Base-by-base conservation (phyloP, 805 yeast species). In the Monosporozyma yasuniensis region DNA sequence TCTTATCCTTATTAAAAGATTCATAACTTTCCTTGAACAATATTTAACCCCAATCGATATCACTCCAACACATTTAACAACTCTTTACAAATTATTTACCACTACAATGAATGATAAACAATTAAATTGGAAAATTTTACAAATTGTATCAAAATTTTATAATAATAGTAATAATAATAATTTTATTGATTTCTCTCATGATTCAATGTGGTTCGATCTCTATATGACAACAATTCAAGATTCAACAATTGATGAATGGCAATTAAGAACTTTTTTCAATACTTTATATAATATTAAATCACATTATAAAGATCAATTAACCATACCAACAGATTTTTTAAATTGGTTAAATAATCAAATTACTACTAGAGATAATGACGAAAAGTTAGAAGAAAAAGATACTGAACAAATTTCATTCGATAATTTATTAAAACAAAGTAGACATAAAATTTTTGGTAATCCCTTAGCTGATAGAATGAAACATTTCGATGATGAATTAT, bases 401-500 rank as follows among this genome's bases (percentile, higher is more conserved):
- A 35, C 56, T 35, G 72, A 62, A 30, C 64, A 59, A 52, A 65
- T 65, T 30, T 56, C 53, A 10, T 68, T 66, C 55, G 76, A 76
- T 50, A 56, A 63, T 27, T 72, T 69, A 28, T 66, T 80, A 21
- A 56, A 69, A 9, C 67, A 68, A 27, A 70, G 73, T 14, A 76
- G 95, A 58, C 91, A 87, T 61, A 61, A 68, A 21, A 78, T 83
- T 1, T 87, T 87, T 68, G 96, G 96, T 1, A 87, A 87, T 58
- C 87, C 85, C 18, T 71, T 77, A 60, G 95, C 84, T 0, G 65
- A 75, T 50, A 73, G 93, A 52, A 55, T 62, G 12, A 84, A 83
- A 61, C 80, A 77, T 38, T 48, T 49, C 22, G 32, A 51, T 12
- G 56, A 50, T 46, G 56, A 50, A 46, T 37, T 52, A 10, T 55